phyloP scores from a whole-genome alignment of 768 basidiomycete species.

The Pholiota conissans region DNA sequence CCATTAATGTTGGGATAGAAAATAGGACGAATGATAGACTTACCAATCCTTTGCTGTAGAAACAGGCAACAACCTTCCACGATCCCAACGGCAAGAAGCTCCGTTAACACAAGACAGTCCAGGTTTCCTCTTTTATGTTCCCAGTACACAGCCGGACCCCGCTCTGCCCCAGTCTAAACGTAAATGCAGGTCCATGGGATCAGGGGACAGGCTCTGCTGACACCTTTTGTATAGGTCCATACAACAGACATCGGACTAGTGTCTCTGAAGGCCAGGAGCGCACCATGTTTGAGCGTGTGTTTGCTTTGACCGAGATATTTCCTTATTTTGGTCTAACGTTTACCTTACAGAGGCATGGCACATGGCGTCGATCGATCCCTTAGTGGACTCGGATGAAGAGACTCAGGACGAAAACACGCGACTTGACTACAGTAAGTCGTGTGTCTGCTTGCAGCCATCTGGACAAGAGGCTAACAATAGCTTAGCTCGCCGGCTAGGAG shows the following conservation, averaged over 20 bases:
- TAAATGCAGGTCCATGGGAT: slow-evolving; percentile 9
- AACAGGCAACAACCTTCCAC: slow-evolving; percentile 30
- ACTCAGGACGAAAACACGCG: slow-evolving; percentile 59
- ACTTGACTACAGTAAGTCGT: slow-evolving; percentile 61
- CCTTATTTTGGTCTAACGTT: too few relatives aligned
- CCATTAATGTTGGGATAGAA: not conserved
- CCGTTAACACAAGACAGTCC: slow-evolving; percentile 37
- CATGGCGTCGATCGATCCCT: slow-evolving; percentile 59
- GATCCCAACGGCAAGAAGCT: slow-evolving; percentile 39
- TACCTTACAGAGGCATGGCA: slow-evolving; percentile 75
- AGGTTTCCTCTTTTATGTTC: slow-evolving; percentile 52
- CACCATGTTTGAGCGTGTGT: slow-evolving; percentile 49
- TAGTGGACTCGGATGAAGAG: slow-evolving; percentile 76
- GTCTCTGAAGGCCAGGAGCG: slow-evolving; percentile 26
- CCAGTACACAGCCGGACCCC: slow-evolving; percentile 28
- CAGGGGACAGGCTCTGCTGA: not conserved
- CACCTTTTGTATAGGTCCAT: not conserved
- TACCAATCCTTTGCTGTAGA: slow-evolving; percentile 19
- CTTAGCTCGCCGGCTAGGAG: slow-evolving; percentile 27
- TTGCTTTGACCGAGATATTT: slow-evolving; percentile 3
- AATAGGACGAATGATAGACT: not conserved
- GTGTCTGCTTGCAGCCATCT: not conserved
- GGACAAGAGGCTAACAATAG: slow-evolving; percentile 11
- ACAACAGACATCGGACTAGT: slow-evolving; percentile 4
- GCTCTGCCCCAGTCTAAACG: slow-evolving; percentile 21